A percentile compares a stretch with the other conserved stretches of the same genome.
Evolutionary conservation across 495 filamentous ascomycete species (phyloP).

Genomic region (Aspergillus cristatus): DNA sequence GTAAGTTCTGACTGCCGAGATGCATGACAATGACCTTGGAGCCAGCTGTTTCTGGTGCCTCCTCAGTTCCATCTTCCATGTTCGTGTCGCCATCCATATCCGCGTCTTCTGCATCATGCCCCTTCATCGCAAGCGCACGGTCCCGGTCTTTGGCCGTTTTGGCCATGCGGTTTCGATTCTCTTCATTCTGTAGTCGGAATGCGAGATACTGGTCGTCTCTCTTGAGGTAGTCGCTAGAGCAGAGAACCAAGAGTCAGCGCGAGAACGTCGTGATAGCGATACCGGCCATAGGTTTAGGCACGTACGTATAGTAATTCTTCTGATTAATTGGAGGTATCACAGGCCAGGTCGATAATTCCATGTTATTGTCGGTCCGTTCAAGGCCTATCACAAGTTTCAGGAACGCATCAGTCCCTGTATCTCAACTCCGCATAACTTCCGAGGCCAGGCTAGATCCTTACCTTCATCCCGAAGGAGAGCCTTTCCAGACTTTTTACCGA

Average conservation of each 20-base stretch:
- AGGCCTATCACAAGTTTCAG: slow-evolving; percentile 51
- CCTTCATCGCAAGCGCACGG: slow-evolving; percentile 64
- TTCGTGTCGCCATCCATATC: slow-evolving; percentile 53
- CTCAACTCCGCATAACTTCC: background rate
- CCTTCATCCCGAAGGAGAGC: slow-evolving; percentile 57
- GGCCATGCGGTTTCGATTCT: slow-evolving; percentile 65
- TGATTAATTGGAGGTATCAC: slow-evolving; percentile 90
- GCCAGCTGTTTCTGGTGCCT: slow-evolving; percentile 52
- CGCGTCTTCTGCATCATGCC: slow-evolving; percentile 43
- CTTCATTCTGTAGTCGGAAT: slow-evolving; percentile 76
- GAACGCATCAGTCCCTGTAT: background rate
- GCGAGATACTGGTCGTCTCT: slow-evolving; percentile 93
- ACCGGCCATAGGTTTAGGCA: slow-evolving; percentile 2
- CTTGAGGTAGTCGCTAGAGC: slow-evolving; percentile 83
- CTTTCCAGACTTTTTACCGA: slow-evolving; percentile 57
- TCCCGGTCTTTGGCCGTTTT: slow-evolving; percentile 80
- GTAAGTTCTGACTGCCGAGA: slow-evolving; percentile 92
- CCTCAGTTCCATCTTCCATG: slow-evolving; percentile 52
- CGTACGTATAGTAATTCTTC: slow-evolving; percentile 99
- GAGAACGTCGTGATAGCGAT: background rate
- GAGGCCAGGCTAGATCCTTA: slow-evolving; percentile 20
- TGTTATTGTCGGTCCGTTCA: slow-evolving; percentile 92
- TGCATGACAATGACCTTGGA: slow-evolving; percentile 95
- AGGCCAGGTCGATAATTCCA: slow-evolving; percentile 91
- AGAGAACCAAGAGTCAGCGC: background rate